Evolutionary conservation across 108 stramenopile species (phyloP), one percentile per base, ranked within the genome.

Genomic region (Hondaea fermentalgiana): DNA sequence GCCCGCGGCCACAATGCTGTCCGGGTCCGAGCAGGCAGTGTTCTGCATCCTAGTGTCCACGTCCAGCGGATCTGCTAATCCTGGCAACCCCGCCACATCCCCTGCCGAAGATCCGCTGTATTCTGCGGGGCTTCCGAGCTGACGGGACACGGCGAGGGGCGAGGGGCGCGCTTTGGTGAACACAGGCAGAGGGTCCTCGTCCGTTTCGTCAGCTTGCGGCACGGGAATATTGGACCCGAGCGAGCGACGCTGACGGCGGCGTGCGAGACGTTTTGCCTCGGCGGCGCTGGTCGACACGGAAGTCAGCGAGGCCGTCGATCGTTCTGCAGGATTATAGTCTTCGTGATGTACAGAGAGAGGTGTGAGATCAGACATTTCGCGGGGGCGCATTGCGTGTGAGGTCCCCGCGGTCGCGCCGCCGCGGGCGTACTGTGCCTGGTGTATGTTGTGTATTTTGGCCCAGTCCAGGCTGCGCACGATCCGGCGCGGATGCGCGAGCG

Each of bases 381-480:
- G 64, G 25, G 25, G 64, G 10, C 64, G 64, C 42, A 69, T 28
- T 6, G 35, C 64, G 64, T 42, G 25, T 12, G 10, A 8, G 64
- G 35, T 23, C 8, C 64, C 51, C 43, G 44, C 2, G 49, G 51
- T 12, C 43, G 45, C 49, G 51, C n/a, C 8, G 76, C 23, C 12
- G 49, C 76, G 76, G 14, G 17, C 6, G 76, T 45, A 83, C 51
- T 83, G 76, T 23, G 45, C 49, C 49, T 83, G 76, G 25, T 47
- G 76, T 6, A 53, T 47, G 76, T 23, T 53, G 76, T 47, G 45
- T 25, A 83, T 83, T 23, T 83, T 83, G 51, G 76, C 76, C 76
- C 76, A 83, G 76, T 83, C 76, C 76, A 83, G 51, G 23, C 76
- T 83, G 45, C 76, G 45, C n/a, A 83, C 76, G 25, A 83, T 83